These are phyloP conservation scores for Colletotrichum chrysophilum DNA, from an alignment of 2,329 filamentous ascomycete species.

Conservation along the genomic window DNA sequence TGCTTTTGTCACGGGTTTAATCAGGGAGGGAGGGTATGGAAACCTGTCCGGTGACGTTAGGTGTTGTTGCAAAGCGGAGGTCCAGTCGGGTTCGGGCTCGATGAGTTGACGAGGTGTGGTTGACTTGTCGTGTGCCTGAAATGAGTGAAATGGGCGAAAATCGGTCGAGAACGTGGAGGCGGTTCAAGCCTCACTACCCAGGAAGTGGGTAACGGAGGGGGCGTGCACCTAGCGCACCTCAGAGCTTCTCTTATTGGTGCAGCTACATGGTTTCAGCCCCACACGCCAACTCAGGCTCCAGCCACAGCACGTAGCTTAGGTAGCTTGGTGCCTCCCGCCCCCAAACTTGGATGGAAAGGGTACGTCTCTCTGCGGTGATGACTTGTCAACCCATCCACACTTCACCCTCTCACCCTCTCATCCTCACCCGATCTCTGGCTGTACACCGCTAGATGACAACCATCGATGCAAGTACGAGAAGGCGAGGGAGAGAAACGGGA, in stretches of 20 bases:
- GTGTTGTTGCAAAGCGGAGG: not conserved
- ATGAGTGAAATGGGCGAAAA: not conserved
- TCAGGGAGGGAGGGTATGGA: not conserved
- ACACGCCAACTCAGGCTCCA: not conserved
- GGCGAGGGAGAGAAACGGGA: not conserved
- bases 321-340: not conserved
- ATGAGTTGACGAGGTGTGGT: slow-evolving; percentile 3
- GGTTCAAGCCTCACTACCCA: slow-evolving; percentile 18
- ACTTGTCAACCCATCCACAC: slow-evolving; percentile 18
- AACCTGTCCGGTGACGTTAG: not conserved
- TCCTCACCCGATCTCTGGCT: not conserved
- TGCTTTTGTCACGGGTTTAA: not conserved
- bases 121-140: slow-evolving; percentile 4
- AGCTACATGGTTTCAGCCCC: not conserved
- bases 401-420: not conserved
- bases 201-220: slow-evolving; percentile 18
- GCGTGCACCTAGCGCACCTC: not conserved
- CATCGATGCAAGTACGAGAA: not conserved
- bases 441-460: slow-evolving; percentile 12
- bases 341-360: not conserved
- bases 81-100: not conserved
- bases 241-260: not conserved
- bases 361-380: not conserved
- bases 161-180: slow-evolving; percentile 10
- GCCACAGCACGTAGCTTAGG: slow-evolving; percentile 2